These are phyloP conservation scores for Sporisorium iseilematis-ciliati DNA, from an alignment of 1,284 basidiomycete genomes.

Conservation along the genomic window DNA sequence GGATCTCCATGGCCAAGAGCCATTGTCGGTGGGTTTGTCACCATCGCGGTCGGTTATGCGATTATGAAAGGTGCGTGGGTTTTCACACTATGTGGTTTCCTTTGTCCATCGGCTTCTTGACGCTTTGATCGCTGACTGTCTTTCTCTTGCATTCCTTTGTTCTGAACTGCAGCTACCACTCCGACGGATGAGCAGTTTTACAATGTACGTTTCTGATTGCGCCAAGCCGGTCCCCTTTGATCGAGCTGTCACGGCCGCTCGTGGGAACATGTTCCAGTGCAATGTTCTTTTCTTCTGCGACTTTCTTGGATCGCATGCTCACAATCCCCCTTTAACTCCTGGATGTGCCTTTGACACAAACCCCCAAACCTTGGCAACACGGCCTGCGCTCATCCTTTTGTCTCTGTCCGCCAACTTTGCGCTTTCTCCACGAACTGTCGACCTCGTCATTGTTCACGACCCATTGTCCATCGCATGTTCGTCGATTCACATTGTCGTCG, in stretches of 20 bases:
- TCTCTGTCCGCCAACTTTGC: no score
- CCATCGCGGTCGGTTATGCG: slow-evolving; percentile 51
- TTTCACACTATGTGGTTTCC: neutral
- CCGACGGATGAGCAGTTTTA: slow-evolving; percentile 65
- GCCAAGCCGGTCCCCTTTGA: neutral
- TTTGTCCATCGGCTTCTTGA: slow-evolving; percentile 7
- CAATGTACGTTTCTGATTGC: slow-evolving; percentile 40
- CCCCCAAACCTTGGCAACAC: no score
- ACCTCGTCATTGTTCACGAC: no score
- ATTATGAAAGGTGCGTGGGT: slow-evolving; percentile 61
- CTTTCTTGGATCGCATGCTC: neutral
- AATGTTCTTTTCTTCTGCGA: neutral
- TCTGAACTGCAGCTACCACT: slow-evolving; percentile 48
- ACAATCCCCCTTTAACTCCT: neutral
- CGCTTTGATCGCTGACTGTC: neutral
- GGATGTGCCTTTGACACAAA: no score
- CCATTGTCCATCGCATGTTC: no score
- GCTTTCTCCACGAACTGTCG: no score
- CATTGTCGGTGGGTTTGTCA: slow-evolving; percentile 37
- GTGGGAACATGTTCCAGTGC: neutral
- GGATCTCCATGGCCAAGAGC: slow-evolving; percentile 51
- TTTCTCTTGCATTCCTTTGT: slow-evolving; percentile 1
- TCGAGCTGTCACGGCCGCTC: neutral
- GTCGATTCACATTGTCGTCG: no score
- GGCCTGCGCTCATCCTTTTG: no score